These are phyloP conservation scores for Saksenaea vasiformis DNA, from an alignment of 371 early-diverging fungal species.

Conservation along the genomic window DNA sequence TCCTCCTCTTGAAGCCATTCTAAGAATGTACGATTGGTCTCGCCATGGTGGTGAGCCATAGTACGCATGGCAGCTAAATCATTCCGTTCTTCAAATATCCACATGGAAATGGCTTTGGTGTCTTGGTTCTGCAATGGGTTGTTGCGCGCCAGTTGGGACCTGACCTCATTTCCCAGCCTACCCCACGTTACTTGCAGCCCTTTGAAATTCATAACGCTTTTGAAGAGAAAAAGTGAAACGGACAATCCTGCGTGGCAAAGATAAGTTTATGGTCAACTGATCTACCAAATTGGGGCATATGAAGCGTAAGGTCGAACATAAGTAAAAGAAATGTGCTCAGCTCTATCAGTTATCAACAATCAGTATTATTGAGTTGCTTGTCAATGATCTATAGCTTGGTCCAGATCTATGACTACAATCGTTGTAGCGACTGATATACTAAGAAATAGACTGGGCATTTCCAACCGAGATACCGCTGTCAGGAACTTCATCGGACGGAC, in stretches of 20 bases:
- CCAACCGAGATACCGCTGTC: no score
- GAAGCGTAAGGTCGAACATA: no score
- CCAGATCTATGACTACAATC: no score
- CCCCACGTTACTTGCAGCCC: constrained; percentile 40
- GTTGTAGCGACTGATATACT: no score
- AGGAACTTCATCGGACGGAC: no score
- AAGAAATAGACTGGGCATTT: no score
- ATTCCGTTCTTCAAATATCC: constrained; percentile 45
- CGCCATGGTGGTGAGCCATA: constrained; percentile 33
- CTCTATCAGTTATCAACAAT: no score
- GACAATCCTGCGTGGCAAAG: background rate
- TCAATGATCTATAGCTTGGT: no score
- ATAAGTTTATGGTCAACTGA: background rate
- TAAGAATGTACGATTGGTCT: constrained; percentile 31
- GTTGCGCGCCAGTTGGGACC: constrained; percentile 34
- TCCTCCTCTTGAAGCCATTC: constrained; percentile 33
- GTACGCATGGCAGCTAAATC: constrained; percentile 30
- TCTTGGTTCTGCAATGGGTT: constrained; percentile 44
- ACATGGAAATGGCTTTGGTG: constrained; percentile 39
- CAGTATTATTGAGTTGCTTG: no score
- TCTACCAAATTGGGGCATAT: no score
- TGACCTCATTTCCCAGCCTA: constrained; percentile 35
- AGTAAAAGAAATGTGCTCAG: no score
- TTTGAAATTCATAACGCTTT: constrained; percentile 31
- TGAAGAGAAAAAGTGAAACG: background rate